Conservation (phyloP, 768 basidiomycete genomes). For the Russula sp. region DNA sequence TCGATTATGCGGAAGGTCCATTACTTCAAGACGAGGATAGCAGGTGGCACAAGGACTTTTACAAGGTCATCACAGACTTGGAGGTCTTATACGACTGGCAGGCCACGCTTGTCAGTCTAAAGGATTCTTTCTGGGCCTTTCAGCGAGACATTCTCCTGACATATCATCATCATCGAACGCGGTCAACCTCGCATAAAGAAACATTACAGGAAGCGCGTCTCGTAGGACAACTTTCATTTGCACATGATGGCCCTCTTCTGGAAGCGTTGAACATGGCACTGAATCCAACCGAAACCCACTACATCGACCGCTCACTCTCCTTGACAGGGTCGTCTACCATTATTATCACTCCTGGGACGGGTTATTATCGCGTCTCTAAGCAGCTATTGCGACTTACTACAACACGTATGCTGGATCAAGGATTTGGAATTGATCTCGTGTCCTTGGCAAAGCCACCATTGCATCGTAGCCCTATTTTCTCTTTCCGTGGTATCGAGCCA, state of each 20-base stretch:
- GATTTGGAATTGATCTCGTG: conserved; percentile 83
- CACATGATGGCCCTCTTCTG: conserved; percentile 92
- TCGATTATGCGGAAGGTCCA: conserved; percentile 78
- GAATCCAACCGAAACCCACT: conserved; percentile 90
- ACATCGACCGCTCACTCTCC: conserved; percentile 90
- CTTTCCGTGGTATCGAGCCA: conserved; percentile 68
- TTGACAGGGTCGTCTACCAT: conserved; percentile 81
- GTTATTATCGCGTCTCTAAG: conserved; percentile 90
- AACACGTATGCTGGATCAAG: conserved; percentile 89
- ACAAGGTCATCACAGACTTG: conserved; percentile 90
- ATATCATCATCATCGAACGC: conserved; percentile 78
- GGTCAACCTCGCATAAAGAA: conserved; percentile 33
- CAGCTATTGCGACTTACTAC: conserved; percentile 86
- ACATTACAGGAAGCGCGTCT: conserved; percentile 52
- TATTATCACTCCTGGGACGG: conserved; percentile 88
- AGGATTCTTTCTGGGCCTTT: conserved; percentile 85
- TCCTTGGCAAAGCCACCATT: conserved; percentile 87
- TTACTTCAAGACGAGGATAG: conserved; percentile 70
- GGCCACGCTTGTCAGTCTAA: conserved; percentile 77
- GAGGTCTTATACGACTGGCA: conserved; percentile 88
- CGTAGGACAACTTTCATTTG: conserved; percentile 73
- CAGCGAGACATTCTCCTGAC: conserved; percentile 87
- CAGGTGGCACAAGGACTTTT: conserved; percentile 91
- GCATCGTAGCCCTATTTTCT: conserved; percentile 90
- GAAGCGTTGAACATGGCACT: conserved; percentile 91